phyloP scores from a whole-genome alignment of 1,284 basidiomycete species.

The Boletus mariae region DNA sequence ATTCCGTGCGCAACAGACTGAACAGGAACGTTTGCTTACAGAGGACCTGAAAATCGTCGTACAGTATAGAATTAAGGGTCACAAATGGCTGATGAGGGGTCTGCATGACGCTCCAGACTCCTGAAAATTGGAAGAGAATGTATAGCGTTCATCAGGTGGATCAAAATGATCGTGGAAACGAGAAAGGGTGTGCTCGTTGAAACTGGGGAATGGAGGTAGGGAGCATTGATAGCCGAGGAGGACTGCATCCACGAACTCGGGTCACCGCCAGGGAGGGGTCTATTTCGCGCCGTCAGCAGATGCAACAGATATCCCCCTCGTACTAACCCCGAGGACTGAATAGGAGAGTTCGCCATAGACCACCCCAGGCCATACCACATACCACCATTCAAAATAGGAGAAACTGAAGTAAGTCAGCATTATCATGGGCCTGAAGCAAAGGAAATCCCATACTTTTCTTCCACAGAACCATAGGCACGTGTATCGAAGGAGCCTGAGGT shows the following conservation, averaged over 20 bases:
- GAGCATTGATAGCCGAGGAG: background rate
- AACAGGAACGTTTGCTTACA: too few relatives aligned
- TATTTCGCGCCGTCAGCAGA: constrained; percentile 5
- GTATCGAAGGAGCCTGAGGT: background rate
- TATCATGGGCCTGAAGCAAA: background rate
- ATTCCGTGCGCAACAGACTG: too few relatives aligned
- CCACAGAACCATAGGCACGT: background rate
- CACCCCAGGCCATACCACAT: too few relatives aligned
- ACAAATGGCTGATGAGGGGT: background rate
- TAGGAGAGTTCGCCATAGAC: constrained; percentile 4
- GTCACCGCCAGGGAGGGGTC: background rate
- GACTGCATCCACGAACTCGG: background rate
- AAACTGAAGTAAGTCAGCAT: constrained; percentile 1
- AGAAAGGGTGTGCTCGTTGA: fast-evolving
- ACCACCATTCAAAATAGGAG: background rate
- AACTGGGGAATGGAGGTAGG: background rate
- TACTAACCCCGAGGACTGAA: constrained; percentile 5
- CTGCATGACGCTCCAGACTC: background rate
- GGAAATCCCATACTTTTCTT: background rate
- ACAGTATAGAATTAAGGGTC: background rate
- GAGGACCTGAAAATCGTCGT: background rate
- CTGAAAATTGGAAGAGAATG: background rate
- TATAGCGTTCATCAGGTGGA: background rate
- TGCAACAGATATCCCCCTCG: background rate
- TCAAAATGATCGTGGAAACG: too few relatives aligned